Percentiles rank a stretch among this genome's conserved stretches.
These are phyloP conservation scores for Ophiostoma sp. DNA, from an alignment of 2,329 filamentous ascomycete species.

Conservation along the genomic window DNA sequence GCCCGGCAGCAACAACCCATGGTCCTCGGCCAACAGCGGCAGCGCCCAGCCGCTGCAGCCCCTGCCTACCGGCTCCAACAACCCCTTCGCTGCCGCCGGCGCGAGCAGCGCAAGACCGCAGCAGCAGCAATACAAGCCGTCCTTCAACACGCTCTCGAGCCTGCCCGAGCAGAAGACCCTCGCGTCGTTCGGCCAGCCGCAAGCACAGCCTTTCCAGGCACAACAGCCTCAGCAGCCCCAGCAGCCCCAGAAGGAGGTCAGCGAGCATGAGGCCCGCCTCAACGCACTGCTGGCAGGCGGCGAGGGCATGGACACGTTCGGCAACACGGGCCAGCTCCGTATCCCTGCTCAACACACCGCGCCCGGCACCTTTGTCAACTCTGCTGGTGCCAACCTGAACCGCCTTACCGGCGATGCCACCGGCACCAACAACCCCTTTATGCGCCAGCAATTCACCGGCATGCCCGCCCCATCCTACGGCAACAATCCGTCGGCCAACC, in stretches of 20 bases:
- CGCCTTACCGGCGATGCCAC: conserved; percentile 70
- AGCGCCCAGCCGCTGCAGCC: conserved; percentile 69
- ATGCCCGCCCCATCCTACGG: conserved; percentile 62
- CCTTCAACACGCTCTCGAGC: conserved; percentile 70
- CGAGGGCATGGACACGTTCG: conserved; percentile 95
- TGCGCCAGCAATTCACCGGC: conserved; percentile 80
- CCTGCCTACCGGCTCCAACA: conserved; percentile 93
- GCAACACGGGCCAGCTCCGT: conserved; percentile 92
- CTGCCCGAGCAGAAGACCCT: conserved; percentile 84
- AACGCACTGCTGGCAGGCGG: conserved; percentile 83
- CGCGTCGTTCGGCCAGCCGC: conserved; percentile 55
- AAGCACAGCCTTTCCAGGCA: conserved; percentile 33
- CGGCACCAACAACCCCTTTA: conserved; percentile 80
- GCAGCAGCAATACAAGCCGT: conserved; percentile 47
- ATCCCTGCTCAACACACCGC: conserved; percentile 96
- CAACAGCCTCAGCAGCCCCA: conserved; percentile 43
- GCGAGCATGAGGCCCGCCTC: conserved; percentile 70
- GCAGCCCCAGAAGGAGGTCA: conserved; percentile 57
- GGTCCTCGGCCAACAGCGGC: conserved; percentile 67
- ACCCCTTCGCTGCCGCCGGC: conserved; percentile 84
- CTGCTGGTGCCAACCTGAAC: conserved; percentile 77
- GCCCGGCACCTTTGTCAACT: conserved; percentile 95
- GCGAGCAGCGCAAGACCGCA: conserved; percentile 35
- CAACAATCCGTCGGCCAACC: conserved; percentile 57
- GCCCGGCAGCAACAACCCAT: conserved; percentile 91